These are phyloP conservation scores for Coemansia sp. DNA, from an alignment of 192 early-diverging fungal species.

Conservation along the genomic window DNA sequence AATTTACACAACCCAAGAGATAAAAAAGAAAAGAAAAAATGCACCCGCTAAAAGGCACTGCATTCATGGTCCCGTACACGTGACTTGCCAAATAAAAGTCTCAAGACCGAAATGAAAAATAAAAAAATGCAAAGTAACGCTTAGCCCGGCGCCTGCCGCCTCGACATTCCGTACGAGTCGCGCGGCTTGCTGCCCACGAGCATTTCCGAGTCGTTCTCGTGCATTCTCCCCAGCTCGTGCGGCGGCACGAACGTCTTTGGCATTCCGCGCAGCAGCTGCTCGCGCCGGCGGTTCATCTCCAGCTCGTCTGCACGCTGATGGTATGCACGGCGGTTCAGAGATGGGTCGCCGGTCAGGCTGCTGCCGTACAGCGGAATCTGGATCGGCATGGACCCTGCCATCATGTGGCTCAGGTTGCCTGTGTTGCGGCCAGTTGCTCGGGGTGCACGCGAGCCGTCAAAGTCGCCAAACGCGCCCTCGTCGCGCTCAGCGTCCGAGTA, in stretches of 20 bases:
- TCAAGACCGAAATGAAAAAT: background rate
- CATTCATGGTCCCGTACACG: background rate
- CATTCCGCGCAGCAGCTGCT: constrained; percentile 30
- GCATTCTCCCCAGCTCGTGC: constrained; percentile 41
- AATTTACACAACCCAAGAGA: background rate
- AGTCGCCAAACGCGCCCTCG: constrained; percentile 33
- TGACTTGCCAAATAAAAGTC: constrained; percentile 1
- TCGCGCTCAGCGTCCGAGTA: constrained; percentile 27
- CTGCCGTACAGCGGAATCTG: constrained; percentile 42
- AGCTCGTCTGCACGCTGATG: constrained; percentile 28
- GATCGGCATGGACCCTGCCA: constrained; percentile 52
- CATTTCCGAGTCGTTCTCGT: constrained; percentile 35
- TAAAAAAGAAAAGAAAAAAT: constrained; percentile 1
- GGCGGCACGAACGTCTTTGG: constrained; percentile 52
- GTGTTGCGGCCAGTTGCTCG: background rate
- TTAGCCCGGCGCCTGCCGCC: constrained; percentile 31
- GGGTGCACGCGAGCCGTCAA: constrained; percentile 13
- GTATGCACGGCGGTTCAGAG: constrained; percentile 34
- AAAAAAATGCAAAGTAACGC: background rate
- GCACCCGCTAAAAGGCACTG: background rate
- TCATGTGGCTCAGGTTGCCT: constrained; percentile 36
- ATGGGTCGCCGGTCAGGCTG: constrained; percentile 18
- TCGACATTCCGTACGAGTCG: constrained; percentile 35
- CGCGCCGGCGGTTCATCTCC: constrained; percentile 26
- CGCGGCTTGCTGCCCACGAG: constrained; percentile 49